phyloP scores from a whole-genome alignment of 129 eudicot species.

The Centella asiatica region DNA sequence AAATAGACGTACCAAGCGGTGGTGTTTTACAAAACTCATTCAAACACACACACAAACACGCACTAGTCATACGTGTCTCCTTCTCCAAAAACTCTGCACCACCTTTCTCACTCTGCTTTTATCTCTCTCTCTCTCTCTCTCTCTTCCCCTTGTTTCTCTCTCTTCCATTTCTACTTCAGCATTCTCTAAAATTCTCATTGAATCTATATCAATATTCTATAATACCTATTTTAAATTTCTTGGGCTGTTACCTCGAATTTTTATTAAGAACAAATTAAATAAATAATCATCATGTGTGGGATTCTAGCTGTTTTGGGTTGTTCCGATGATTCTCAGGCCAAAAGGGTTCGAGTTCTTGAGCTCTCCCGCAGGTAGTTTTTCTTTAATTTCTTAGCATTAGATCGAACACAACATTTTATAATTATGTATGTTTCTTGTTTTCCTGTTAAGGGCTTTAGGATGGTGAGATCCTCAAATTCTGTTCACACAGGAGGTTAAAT shows the following conservation, averaged over 20 bases:
- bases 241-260: not conserved
- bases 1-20: not conserved
- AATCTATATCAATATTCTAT: no score
- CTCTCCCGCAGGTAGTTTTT: constrained; percentile 82
- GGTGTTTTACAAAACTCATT: not conserved
- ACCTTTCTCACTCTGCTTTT: not conserved
- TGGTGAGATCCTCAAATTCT: no score
- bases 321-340: constrained; percentile 89
- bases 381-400: not conserved
- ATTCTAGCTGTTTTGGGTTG: constrained; percentile 89
- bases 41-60: not conserved
- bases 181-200: no score
- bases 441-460: no score
- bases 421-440: not conserved
- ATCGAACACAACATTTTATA: not conserved
- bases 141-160: not conserved
- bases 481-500: no score
- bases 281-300: constrained; percentile 74
- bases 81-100: not conserved
- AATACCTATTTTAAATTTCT: not conserved
- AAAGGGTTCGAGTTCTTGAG: constrained; percentile 88
- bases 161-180: not conserved
- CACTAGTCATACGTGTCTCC: not conserved
- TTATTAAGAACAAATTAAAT: not conserved
- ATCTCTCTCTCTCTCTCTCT: not conserved